These are phyloP conservation scores for Phytophthora fragariaefolia DNA, from an alignment of 352 stramenopile species.

Conservation along the genomic window DNA sequence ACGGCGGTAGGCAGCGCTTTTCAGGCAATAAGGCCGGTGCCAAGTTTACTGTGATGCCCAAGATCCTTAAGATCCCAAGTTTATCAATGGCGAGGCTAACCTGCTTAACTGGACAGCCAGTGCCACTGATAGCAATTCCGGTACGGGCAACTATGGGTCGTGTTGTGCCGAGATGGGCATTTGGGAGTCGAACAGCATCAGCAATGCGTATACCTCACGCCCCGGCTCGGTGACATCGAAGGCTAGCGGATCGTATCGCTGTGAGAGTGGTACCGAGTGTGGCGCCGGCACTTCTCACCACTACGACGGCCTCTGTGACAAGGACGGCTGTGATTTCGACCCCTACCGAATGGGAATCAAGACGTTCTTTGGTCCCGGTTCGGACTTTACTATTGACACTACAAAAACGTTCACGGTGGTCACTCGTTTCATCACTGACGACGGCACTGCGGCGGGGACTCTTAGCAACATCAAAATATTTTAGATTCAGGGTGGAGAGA, in stretches of 20 bases:
- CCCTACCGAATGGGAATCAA: constrained; percentile 39
- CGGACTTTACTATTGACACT: constrained; percentile 29
- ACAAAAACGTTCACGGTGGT: constrained; percentile 34
- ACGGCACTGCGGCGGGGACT: constrained; percentile 21
- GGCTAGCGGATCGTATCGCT: constrained; percentile 32
- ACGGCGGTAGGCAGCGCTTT: constrained; percentile 37
- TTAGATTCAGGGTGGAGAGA: constrained; percentile 28
- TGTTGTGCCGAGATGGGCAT: constrained; percentile 63
- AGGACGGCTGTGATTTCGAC: constrained; percentile 39
- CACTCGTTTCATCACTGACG: constrained; percentile 37
- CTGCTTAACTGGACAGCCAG: constrained; percentile 41
- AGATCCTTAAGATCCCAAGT: constrained; percentile 60
- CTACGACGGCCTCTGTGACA: constrained; percentile 35
- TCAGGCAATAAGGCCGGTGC: constrained; percentile 8
- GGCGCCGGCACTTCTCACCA: constrained; percentile 9
- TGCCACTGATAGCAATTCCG: constrained; percentile 38
- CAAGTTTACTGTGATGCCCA: constrained; percentile 50
- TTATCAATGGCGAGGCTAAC: constrained; percentile 63
- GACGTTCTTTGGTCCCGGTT: constrained; percentile 34
- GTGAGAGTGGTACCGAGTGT: constrained; percentile 20
- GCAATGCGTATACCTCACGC: constrained; percentile 46
- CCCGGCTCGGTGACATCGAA: constrained; percentile 32
- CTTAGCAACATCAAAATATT: constrained; percentile 27
- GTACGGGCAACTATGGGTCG: constrained; percentile 42
- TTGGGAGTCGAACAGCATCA: constrained; percentile 50